A percentile compares a stretch with the other conserved stretches of the same genome.
Conservation (phyloP, 139 green algal species). For the Tetradesmus obliquus region DNA sequence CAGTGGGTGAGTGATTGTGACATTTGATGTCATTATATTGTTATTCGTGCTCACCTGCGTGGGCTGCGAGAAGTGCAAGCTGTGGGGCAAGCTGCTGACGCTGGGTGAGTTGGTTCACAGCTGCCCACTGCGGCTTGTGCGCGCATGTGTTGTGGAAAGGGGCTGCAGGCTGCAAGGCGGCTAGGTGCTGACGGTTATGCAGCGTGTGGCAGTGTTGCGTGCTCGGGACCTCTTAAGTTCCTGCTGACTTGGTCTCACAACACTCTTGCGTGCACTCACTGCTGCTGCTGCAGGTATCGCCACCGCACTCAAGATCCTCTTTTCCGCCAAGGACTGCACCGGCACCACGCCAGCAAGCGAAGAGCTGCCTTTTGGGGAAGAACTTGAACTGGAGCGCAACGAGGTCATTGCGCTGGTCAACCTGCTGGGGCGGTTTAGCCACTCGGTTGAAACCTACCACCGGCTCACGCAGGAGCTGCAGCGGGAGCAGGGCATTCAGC, state of each 20-base stretch:
- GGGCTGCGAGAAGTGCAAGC: slow-evolving; percentile 99
- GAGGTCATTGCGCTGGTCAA: slow-evolving; percentile 97
- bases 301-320: slow-evolving; percentile 96
- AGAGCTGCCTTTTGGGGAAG: slow-evolving; percentile 6
- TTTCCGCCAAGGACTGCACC: slow-evolving; percentile 78
- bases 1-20: too few species aligned
- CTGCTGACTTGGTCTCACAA: too few species aligned
- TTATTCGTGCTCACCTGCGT: slow-evolving; percentile 96
- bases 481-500: not conserved
- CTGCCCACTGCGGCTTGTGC: not conserved
- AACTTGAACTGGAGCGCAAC: slow-evolving; percentile 85
- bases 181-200: too few species aligned
- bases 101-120: slow-evolving; percentile 67
- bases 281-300: slow-evolving; percentile 77
- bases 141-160: not conserved
- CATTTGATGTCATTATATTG: too few species aligned
- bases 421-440: slow-evolving; percentile 82
- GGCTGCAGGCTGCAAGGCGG: not conserved
- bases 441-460: slow-evolving; percentile 73
- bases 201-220: too few species aligned
- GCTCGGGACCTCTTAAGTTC: too few species aligned
- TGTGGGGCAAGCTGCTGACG: slow-evolving; percentile 99
- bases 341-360: not conserved
- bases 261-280: not conserved
- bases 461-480: slow-evolving; percentile 27